These are phyloP conservation scores for Stagonosporopsis cucurbitacearum DNA, from an alignment of 2,329 filamentous ascomycete genomes.

Conservation along the genomic window DNA sequence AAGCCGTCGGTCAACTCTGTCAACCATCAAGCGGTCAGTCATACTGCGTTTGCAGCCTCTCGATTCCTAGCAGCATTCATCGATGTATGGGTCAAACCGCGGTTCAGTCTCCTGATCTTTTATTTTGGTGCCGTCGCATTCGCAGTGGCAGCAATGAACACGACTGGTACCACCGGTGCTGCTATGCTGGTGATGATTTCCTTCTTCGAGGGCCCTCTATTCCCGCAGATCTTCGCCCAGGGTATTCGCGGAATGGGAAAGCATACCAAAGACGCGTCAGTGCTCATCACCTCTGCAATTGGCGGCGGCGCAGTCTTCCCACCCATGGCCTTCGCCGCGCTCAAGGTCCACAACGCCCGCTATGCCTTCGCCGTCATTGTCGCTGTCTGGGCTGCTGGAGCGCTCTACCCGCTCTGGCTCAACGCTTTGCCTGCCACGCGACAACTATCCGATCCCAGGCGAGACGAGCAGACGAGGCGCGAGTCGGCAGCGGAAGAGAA, in stretches of 20 bases:
- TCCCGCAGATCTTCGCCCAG: slow-evolving; percentile 65
- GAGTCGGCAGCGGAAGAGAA: slow-evolving; percentile 35
- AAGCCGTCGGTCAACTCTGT: slow-evolving; percentile 46
- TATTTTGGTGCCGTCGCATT: slow-evolving; percentile 62
- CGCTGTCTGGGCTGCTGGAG: slow-evolving; percentile 59
- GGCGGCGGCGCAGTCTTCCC: slow-evolving; percentile 63
- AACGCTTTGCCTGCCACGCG: slow-evolving; percentile 57
- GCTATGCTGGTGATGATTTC: slow-evolving; percentile 60
- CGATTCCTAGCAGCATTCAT: slow-evolving; percentile 63
- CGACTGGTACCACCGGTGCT: slow-evolving; percentile 49
- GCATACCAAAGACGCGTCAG: slow-evolving; percentile 64
- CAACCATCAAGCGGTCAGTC: slow-evolving; percentile 61
- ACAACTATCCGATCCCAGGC: slow-evolving; percentile 59
- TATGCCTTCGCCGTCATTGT: slow-evolving; percentile 62
- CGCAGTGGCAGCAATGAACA: slow-evolving; percentile 58
- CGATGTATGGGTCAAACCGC: slow-evolving; percentile 63
- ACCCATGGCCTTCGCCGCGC: slow-evolving; percentile 59
- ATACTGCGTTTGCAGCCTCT: slow-evolving; percentile 64
- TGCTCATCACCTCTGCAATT: slow-evolving; percentile 61
- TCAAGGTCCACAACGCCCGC: slow-evolving; percentile 47
- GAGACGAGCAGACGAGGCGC: slow-evolving; percentile 39
- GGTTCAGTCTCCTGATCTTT: slow-evolving; percentile 62
- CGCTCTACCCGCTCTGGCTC: slow-evolving; percentile 62
- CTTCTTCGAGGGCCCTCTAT: slow-evolving; percentile 67
- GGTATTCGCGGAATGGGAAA: slow-evolving; percentile 63